These are phyloP conservation scores for Tetrahymena malaccensis DNA, from an alignment of 73 alveolate species.

Conservation along the genomic window DNA sequence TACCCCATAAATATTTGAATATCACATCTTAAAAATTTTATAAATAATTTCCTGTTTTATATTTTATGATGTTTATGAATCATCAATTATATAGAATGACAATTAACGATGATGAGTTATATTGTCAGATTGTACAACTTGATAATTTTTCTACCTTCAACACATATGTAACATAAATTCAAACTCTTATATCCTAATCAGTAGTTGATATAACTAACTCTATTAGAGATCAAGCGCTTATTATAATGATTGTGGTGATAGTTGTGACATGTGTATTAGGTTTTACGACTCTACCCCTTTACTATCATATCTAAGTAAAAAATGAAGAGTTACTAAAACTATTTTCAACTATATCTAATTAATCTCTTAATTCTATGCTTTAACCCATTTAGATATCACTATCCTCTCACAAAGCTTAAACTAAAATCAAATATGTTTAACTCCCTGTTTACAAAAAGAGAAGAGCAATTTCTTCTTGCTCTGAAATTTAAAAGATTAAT, in stretches of 20 bases:
- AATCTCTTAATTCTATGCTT: neutral
- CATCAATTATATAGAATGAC: too few species aligned
- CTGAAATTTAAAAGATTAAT: neutral
- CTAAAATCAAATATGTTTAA: neutral
- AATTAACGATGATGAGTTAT: neutral
- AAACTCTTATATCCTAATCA: neutral
- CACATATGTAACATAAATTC: neutral
- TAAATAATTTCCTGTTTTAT: neutral
- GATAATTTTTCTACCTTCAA: neutral
- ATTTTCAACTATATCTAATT: neutral
- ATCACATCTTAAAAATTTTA: neutral
- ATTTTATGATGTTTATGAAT: neutral
- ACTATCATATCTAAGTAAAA: neutral
- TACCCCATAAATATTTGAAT: neutral
- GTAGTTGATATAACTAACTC: neutral
- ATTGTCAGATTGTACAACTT: neutral
- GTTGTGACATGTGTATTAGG: neutral
- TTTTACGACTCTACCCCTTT: neutral
- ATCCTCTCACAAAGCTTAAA: neutral
- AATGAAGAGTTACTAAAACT: neutral
- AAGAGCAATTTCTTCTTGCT: neutral
- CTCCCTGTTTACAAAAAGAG: neutral
- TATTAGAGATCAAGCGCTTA: neutral
- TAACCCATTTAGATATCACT: neutral
- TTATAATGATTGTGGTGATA: neutral